Percentiles rank a stretch among this genome's conserved stretches.
Evolutionary conservation across 2,329 filamentous ascomycete genomes (phyloP).

Genomic region (Aspergillus sp.): DNA sequence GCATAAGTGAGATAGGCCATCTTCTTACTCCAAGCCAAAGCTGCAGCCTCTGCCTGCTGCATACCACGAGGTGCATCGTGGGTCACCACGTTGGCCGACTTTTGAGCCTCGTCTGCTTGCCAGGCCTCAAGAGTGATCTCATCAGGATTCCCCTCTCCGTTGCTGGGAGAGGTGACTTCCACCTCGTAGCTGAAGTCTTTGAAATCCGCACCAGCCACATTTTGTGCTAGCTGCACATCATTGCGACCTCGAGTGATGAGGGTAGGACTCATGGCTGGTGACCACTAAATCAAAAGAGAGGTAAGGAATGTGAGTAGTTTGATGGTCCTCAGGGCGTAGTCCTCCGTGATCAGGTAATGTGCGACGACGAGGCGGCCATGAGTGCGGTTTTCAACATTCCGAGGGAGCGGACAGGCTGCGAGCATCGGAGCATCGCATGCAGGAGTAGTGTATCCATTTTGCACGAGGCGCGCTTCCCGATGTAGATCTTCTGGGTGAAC

Average conservation of each 20-base stretch:
- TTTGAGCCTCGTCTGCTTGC: neutral
- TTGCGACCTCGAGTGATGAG: constrained; percentile 12
- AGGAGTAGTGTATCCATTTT: neutral
- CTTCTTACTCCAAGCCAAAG: neutral
- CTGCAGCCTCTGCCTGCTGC: constrained; percentile 7
- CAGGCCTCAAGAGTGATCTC: constrained; percentile 1
- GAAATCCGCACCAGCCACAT: constrained; percentile 9
- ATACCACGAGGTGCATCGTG: constrained; percentile 13
- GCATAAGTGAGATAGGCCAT: neutral
- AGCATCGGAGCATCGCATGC: neutral
- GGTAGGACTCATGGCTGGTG: constrained; percentile 6
- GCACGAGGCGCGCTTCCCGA: neutral
- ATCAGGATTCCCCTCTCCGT: constrained; percentile 1
- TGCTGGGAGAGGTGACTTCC: neutral
- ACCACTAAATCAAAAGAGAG: neutral
- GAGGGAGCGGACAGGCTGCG: neutral
- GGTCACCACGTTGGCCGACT: constrained; percentile 1
- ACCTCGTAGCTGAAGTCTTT: constrained; percentile 7
- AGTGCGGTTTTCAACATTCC: neutral
- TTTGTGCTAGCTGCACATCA: constrained; percentile 11
- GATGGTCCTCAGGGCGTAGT: neutral
- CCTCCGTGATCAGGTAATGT: neutral
- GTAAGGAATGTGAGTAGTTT: too few species aligned
- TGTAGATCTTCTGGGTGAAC: neutral
- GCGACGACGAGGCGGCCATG: neutral